A percentile compares a stretch with the other conserved stretches of the same genome.
Evolutionary conservation across 371 early-diverging fungal genomes (phyloP).

Genomic region (Lichtheimia ramosa): DNA sequence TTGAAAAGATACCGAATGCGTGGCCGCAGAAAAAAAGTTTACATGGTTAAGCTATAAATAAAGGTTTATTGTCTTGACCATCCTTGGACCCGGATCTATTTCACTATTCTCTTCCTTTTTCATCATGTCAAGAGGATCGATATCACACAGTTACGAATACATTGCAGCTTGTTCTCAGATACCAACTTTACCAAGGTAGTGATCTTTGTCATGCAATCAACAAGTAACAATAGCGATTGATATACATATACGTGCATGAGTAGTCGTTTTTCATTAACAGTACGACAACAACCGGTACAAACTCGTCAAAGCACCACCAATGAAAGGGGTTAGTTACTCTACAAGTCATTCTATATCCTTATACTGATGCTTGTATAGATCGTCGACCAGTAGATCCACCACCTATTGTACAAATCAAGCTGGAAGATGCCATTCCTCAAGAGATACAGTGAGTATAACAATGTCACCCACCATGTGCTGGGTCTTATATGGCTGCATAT

Average conservation of each 20-base stretch:
- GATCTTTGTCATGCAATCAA: background rate
- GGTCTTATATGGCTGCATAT: background rate
- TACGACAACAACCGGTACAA: constrained; percentile 26
- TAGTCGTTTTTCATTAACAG: constrained; percentile 12
- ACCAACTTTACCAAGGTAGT: constrained; percentile 13
- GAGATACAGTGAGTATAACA: constrained; percentile 13
- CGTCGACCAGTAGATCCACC: constrained; percentile 24
- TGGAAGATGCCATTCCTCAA: constrained; percentile 12
- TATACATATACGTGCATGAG: no score
- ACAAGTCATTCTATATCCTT: background rate
- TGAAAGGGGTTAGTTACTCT: constrained; percentile 12
- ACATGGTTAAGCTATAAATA: background rate
- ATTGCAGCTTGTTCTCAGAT: constrained; percentile 13
- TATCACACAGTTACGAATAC: constrained; percentile 14
- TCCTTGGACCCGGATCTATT: no score
- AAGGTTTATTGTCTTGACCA: background rate
- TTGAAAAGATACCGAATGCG: background rate
- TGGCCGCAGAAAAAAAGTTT: background rate
- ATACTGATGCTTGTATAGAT: constrained; percentile 1
- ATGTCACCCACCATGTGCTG: background rate
- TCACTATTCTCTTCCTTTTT: background rate
- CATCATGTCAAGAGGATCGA: background rate
- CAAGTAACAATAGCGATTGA: no score
- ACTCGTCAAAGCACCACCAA: constrained; percentile 19
- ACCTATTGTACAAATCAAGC: constrained; percentile 22